phyloP scores from a whole-genome alignment of 2,329 filamentous ascomycete genomes.

The Ciborinia camelliae region DNA sequence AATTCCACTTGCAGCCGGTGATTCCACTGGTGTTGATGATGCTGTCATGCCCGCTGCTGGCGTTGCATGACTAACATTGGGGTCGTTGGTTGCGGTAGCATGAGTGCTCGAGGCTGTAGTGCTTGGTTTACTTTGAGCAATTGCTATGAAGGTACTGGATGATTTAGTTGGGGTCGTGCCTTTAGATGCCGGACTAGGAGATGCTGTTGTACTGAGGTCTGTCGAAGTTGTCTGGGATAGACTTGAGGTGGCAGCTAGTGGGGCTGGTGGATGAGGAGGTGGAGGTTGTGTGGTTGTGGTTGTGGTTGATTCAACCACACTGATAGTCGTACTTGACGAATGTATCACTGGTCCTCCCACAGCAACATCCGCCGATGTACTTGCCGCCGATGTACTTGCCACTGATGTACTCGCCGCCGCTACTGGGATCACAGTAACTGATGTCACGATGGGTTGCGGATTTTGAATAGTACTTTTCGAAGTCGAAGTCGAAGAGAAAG shows the following conservation, averaged over 20 bases:
- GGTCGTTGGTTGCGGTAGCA: slow-evolving; percentile 4
- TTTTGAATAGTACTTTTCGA: slow-evolving; percentile 16
- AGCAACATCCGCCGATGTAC: slow-evolving; percentile 19
- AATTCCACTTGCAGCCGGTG: slow-evolving; percentile 26
- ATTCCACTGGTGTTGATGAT: slow-evolving; percentile 21
- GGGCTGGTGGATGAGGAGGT: neutral
- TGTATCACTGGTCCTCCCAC: slow-evolving; percentile 10
- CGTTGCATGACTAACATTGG: slow-evolving; percentile 21
- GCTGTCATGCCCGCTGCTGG: slow-evolving; percentile 21
- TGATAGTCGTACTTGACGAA: slow-evolving; percentile 15
- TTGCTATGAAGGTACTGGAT: slow-evolving; percentile 28
- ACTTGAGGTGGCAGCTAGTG: slow-evolving; percentile 5
- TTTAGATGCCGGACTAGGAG: slow-evolving; percentile 27
- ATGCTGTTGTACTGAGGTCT: slow-evolving; percentile 1
- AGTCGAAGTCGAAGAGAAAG: neutral
- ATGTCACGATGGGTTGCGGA: slow-evolving; percentile 21
- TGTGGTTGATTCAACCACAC: neutral
- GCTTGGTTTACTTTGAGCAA: slow-evolving; percentile 30
- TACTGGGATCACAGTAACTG: slow-evolving; percentile 49
- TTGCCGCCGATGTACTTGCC: slow-evolving; percentile 23
- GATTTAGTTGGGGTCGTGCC: slow-evolving; percentile 30
- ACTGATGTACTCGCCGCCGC: too few species aligned
- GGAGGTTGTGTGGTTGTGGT: neutral
- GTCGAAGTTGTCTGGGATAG: slow-evolving; percentile 1
- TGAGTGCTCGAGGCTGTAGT: slow-evolving; percentile 21